These are phyloP conservation scores for Daldinia caldariorum DNA, from an alignment of 495 filamentous ascomycete species.

Conservation along the genomic window DNA sequence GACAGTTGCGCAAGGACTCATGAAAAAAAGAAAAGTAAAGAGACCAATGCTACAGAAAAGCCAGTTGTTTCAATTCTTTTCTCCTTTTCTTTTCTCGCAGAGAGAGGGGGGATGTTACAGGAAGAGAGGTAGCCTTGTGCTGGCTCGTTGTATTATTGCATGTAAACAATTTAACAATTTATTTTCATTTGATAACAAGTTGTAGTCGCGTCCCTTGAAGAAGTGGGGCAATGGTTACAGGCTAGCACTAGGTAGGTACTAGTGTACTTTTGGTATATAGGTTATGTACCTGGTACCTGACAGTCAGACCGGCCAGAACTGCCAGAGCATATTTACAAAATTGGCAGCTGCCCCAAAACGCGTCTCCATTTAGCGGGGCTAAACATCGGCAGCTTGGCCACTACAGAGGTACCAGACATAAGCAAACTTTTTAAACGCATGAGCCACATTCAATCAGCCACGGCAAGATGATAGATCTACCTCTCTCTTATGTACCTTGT, in stretches of 20 bases:
- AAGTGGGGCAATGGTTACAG: conserved; percentile 15
- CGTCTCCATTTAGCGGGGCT: background rate
- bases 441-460: conserved; percentile 1
- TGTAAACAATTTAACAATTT: conserved; percentile 44
- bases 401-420: no score
- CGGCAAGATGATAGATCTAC: conserved; percentile 2
- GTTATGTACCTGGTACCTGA: no score
- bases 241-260: background rate
- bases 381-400: conserved; percentile 8
- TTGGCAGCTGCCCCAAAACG: background rate
- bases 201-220: conserved; percentile 31
- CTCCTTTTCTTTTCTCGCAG: conserved; percentile 20
- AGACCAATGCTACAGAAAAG: background rate
- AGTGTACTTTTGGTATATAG: background rate
- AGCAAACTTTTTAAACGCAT: background rate
- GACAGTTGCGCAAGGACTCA: conserved; percentile 29
- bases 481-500: background rate
- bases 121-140: conserved; percentile 3
- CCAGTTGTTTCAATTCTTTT: conserved; percentile 14
- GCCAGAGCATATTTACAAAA: background rate
- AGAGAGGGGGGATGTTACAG: conserved; percentile 24
- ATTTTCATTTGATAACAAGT: conserved; percentile 24
- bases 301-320: background rate
- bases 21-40: conserved; percentile 10
- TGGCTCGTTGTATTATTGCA: conserved; percentile 27